Evolutionary conservation across 1,284 basidiomycete genomes (phyloP).

Genomic region (Moniliella sp.): DNA sequence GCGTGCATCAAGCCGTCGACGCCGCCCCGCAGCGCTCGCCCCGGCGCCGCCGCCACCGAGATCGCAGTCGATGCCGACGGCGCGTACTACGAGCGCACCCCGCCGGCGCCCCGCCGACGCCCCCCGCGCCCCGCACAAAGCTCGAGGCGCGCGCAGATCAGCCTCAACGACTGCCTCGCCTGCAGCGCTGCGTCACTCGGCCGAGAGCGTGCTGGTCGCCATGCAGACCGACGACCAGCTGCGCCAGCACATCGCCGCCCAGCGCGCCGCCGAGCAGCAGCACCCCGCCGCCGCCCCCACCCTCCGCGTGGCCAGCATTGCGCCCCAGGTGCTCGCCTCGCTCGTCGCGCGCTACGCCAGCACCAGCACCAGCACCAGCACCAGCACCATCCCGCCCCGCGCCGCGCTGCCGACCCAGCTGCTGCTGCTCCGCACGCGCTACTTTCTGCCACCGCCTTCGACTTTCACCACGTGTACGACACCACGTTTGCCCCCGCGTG

Average conservation of each 20-base stretch:
- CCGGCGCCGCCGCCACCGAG: constrained; percentile 46
- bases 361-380: constrained; percentile 38
- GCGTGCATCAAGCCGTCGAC: constrained; percentile 97
- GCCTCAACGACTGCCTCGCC: constrained; percentile 76
- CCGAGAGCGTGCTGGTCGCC: constrained; percentile 89
- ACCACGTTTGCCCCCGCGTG: constrained; percentile 75
- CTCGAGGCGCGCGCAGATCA: constrained; percentile 55
- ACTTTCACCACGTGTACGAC: constrained; percentile 62
- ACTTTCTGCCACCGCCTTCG: constrained; percentile 35
- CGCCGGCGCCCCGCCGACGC: not conserved
- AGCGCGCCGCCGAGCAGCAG: no score
- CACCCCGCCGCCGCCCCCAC: no score
- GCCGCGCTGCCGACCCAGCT: constrained; percentile 31
- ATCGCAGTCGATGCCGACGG: constrained; percentile 64
- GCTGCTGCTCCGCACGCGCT: constrained; percentile 39
- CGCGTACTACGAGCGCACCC: constrained; percentile 49
- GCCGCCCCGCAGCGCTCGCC: constrained; percentile 3
- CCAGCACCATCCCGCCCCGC: no score
- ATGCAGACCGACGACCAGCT: constrained; percentile 89
- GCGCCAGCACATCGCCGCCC: constrained; percentile 36
- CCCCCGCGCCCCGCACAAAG: constrained; percentile 22
- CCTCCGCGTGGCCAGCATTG: constrained; percentile 32
- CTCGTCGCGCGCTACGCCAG: constrained; percentile 35
- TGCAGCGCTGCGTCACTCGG: constrained; percentile 95
- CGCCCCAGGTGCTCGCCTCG: constrained; percentile 77